phyloP scores from a whole-genome alignment of 164 flowering plant genomes.

The Vitis labrusca region DNA sequence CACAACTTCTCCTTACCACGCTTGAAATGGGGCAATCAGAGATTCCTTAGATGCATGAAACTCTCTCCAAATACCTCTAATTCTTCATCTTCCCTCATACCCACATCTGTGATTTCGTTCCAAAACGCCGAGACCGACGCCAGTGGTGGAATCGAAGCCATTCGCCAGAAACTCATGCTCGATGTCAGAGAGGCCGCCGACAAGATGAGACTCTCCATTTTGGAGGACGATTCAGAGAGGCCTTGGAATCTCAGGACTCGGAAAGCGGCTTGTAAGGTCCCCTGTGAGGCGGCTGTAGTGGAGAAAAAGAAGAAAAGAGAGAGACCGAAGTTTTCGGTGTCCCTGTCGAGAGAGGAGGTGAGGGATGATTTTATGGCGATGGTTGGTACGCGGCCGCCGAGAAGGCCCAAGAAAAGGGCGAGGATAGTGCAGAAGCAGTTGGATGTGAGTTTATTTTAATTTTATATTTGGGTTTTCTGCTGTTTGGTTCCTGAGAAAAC shows the following conservation, averaged over 20 bases:
- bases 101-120: too few species aligned
- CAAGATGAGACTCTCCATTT: conserved; percentile 35
- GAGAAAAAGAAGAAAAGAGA: conserved; percentile 28
- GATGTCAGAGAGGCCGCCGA: conserved; percentile 42
- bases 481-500: neutral
- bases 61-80: neutral
- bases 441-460: conserved; percentile 31
- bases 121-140: neutral
- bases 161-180: conserved; percentile 39
- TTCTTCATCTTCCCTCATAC: neutral
- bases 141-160: conserved; percentile 34
- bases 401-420: conserved; percentile 58
- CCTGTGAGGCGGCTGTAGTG: conserved; percentile 9
- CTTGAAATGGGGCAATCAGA: conserved; percentile 61
- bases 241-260: conserved; percentile 82
- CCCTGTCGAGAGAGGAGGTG: conserved; percentile 51
- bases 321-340: conserved; percentile 35
- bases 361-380: conserved; percentile 55
- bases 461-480: neutral
- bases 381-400: conserved; percentile 46
- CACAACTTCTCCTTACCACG: conserved; percentile 55
- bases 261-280: conserved; percentile 43
- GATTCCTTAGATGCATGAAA: conserved; percentile 43
- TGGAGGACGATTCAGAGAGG: conserved; percentile 25
- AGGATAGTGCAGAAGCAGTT: conserved; percentile 37